Base-by-base conservation (phyloP, 495 filamentous ascomycete species). In the Pseudomonodictys pantanalensis region DNA sequence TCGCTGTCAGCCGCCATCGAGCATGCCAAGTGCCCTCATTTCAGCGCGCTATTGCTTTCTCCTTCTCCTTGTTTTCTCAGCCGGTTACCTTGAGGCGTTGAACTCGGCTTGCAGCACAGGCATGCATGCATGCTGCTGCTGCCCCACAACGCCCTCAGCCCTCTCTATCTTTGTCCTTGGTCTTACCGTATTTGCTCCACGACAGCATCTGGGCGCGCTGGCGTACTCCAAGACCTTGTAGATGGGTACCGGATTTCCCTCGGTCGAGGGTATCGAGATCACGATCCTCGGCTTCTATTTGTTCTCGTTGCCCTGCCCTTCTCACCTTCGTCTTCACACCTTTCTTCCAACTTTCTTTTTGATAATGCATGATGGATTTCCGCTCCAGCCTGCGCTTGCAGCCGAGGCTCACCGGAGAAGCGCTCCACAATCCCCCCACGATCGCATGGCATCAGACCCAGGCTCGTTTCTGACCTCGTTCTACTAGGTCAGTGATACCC, bases 401-500 rank as follows among this genome's bases (percentile, higher is more conserved):
- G 23, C 28, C 3, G 48, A 35, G 20, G 22, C 17, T 17, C 9
- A 17, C 20, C 20, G 24, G 30, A 10, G 35, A 43, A 62, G 38
- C 20, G 26, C 50, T 48, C 9, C 42, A 22, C 43, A 41, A 39
- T 43, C 32, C 4, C 29, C 15, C 5, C 18, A 25, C 44, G 29
- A 56, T 48, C 33, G 2, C 12, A 33, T 58, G 38, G 22, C 25
- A 33, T 53, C 23, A 28, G 30, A 30, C 52, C 42, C 53, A n/a
- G 32, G 46, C 32, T 39, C 53, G 26, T 17, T 35, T 57, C 64
- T 67, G 59, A 67, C 45, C 59, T 52, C 46, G 66, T 65, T 51
- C 49, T 56, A 54, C 49, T 52, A 97, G 92, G 83, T 97, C 65
- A 73, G 81, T 52, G 92, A 96, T 75, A 86, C 82, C 28, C 87